A percentile compares a stretch with the other conserved stretches of the same genome.
phyloP scores from a whole-genome alignment of 2,329 filamentous ascomycete species.

The Myriosclerotinia duriaeana region DNA sequence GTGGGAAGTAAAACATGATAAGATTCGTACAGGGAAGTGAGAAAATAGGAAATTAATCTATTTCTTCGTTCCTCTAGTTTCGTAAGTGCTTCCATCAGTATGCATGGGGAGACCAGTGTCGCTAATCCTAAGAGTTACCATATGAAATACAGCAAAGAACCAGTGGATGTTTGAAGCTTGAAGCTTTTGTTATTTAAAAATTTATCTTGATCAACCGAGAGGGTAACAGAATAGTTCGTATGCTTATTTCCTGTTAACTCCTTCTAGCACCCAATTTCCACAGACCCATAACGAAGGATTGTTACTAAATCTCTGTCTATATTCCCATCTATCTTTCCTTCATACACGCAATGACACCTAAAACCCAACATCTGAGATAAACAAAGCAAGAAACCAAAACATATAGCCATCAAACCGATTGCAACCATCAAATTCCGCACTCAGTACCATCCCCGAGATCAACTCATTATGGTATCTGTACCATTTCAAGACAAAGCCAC shows the following conservation, averaged over 20 bases:
- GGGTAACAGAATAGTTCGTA: background rate
- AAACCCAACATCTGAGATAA: background rate
- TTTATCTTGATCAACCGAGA: background rate
- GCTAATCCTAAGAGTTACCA: too few species aligned
- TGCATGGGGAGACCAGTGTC: too few species aligned
- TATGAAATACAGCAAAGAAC: too few species aligned
- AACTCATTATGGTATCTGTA: background rate
- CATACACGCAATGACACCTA: background rate
- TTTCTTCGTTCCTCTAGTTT: too few species aligned
- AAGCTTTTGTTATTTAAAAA: background rate
- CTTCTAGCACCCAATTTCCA: background rate
- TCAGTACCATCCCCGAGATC: background rate
- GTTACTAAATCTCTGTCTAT: background rate
- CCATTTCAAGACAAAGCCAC: background rate
- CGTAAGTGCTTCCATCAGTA: too few species aligned
- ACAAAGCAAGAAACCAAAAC: background rate
- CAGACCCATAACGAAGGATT: background rate
- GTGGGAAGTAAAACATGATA: background rate
- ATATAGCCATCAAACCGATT: constrained; percentile 11
- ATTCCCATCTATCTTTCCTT: background rate
- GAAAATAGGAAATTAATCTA: too few species aligned
- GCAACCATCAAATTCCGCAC: constrained; percentile 19
- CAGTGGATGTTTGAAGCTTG: background rate
- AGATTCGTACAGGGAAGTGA: too few species aligned
- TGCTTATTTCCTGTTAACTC: too few species aligned